Percentiles rank a stretch among this genome's conserved stretches.
phyloP scores from a whole-genome alignment of 2,329 filamentous ascomycete genomes.

The Dactylonectria estremocensis region DNA sequence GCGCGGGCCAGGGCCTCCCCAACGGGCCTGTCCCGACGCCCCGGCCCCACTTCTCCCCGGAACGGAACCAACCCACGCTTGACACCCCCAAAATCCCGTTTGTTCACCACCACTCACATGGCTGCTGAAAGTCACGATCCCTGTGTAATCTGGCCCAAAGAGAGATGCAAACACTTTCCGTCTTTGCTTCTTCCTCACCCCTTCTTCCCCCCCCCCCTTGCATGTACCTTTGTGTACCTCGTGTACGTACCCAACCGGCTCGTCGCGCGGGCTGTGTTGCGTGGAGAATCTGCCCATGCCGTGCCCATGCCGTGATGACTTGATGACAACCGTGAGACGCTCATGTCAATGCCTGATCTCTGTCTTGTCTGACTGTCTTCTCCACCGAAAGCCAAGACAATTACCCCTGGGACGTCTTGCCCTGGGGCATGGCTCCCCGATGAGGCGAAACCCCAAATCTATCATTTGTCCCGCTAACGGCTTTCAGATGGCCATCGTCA shows the following conservation, averaged over 20 bases:
- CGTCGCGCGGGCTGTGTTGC: constrained; percentile 25
- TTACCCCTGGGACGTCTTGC: not conserved
- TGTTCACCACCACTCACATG: constrained; percentile 18
- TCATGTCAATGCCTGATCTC: constrained; percentile 22
- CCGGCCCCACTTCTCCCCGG: constrained; percentile 8
- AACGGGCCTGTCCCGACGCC: not conserved
- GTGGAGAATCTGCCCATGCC: constrained; percentile 27
- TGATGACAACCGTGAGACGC: constrained; percentile 15
- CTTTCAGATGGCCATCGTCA: constrained; percentile 5
- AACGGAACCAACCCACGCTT: constrained; percentile 5
- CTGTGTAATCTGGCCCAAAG: constrained; percentile 4
- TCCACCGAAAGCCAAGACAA: constrained; percentile 3
- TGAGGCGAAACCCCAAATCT: constrained; percentile 23
- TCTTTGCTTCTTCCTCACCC: not conserved
- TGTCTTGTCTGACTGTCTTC: constrained; percentile 2
- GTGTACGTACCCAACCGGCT: constrained; percentile 21
- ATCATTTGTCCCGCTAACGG: constrained; percentile 7
- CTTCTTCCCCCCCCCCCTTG: not conserved
- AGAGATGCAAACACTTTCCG: constrained; percentile 14
- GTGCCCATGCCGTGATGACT: not conserved
- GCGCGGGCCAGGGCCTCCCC: not conserved
- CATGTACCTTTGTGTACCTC: constrained; percentile 20
- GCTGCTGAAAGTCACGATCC: constrained; percentile 14
- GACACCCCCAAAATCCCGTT: not conserved
- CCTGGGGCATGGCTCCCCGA: not conserved